A percentile compares a stretch with the other conserved stretches of the same genome.
phyloP scores from a whole-genome alignment of 495 filamentous ascomycete genomes.

The Penicillium silybi region DNA sequence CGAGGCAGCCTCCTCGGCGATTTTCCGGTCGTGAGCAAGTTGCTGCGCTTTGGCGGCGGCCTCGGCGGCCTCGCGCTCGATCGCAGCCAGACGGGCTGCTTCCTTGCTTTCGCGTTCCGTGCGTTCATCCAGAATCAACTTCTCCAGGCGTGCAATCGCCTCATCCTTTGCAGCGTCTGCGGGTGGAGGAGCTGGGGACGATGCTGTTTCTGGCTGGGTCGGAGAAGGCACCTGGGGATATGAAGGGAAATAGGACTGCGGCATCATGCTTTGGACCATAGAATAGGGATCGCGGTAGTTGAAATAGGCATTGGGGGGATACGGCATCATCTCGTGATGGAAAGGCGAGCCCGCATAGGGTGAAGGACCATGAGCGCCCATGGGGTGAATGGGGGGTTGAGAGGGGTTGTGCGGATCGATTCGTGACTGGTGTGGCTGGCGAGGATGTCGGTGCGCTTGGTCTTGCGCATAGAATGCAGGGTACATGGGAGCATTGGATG shows the following conservation, averaged over 20 bases:
- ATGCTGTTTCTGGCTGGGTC: conserved; percentile 21
- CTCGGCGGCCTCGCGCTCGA: conserved; percentile 49
- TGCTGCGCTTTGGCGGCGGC: conserved; percentile 48
- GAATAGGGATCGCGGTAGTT: conserved; percentile 41
- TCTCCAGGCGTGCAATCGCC: conserved; percentile 49
- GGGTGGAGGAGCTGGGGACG: conserved; percentile 8
- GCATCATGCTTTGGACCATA: conserved; percentile 40
- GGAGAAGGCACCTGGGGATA: conserved; percentile 37
- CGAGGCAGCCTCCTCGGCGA: conserved; percentile 37
- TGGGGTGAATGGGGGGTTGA: conserved; percentile 30
- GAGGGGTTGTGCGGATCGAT: conserved; percentile 26
- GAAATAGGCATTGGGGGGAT: conserved; percentile 41
- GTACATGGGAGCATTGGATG: conserved; percentile 27
- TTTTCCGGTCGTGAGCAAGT: conserved; percentile 40
- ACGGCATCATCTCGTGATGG: conserved; percentile 50
- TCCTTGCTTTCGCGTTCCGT: conserved; percentile 43
- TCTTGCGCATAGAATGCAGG: conserved; percentile 34
- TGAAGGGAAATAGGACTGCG: conserved; percentile 30
- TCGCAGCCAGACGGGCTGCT: conserved; percentile 32
- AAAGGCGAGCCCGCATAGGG: conserved; percentile 37
- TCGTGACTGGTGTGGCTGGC: conserved; percentile 23
- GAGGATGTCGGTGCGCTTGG: conserved; percentile 25
- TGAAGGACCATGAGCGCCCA: conserved; percentile 24
- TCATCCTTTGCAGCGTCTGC: conserved; percentile 44
- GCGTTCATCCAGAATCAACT: conserved; percentile 49